A percentile compares a stretch with the other conserved stretches of the same genome.
phyloP scores from a whole-genome alignment of 2,329 filamentous ascomycete species.

The Monosporascus sp. region DNA sequence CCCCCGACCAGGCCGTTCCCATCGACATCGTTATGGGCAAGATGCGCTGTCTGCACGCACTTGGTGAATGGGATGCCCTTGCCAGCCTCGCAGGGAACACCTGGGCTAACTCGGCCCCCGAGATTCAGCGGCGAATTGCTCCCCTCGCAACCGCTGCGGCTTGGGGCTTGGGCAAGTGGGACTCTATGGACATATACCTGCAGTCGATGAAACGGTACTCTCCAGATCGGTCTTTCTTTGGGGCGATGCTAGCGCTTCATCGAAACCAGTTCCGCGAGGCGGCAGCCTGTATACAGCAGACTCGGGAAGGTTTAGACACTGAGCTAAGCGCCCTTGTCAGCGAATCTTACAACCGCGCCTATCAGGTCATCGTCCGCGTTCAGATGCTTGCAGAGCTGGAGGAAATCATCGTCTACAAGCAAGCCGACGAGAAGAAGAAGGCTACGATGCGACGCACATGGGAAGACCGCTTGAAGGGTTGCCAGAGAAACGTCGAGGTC shows the following conservation, averaged over 20 bases:
- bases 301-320: constrained; percentile 87
- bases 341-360: constrained; percentile 96
- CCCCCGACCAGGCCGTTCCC: constrained; percentile 51
- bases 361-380: constrained; percentile 94
- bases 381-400: constrained; percentile 99
- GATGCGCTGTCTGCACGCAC: constrained; percentile 94
- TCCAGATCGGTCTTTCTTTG: constrained; percentile 95
- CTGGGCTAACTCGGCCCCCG: constrained; percentile 83
- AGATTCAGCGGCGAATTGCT: constrained; percentile 86
- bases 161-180: constrained; percentile 96
- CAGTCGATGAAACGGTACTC: constrained; percentile 91
- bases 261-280: constrained; percentile 94
- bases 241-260: constrained; percentile 89
- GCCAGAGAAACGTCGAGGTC: constrained; percentile 94
- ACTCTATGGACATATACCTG: constrained; percentile 96
- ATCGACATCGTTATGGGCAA: constrained; percentile 99
- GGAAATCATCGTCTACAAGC: constrained; percentile 97
- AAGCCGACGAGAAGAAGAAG: constrained; percentile 83
- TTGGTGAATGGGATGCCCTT: constrained; percentile 95
- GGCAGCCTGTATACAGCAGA: constrained; percentile 81
- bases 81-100: constrained; percentile 86
- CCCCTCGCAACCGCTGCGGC: constrained; percentile 91
- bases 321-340: constrained; percentile 95
- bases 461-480: constrained; percentile 91
- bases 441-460: constrained; percentile 88